Percentiles rank a stretch among this genome's conserved stretches.
Evolutionary conservation across 2,329 filamentous ascomycete species (phyloP).

Genomic region (Dactylonectria estremocensis): DNA sequence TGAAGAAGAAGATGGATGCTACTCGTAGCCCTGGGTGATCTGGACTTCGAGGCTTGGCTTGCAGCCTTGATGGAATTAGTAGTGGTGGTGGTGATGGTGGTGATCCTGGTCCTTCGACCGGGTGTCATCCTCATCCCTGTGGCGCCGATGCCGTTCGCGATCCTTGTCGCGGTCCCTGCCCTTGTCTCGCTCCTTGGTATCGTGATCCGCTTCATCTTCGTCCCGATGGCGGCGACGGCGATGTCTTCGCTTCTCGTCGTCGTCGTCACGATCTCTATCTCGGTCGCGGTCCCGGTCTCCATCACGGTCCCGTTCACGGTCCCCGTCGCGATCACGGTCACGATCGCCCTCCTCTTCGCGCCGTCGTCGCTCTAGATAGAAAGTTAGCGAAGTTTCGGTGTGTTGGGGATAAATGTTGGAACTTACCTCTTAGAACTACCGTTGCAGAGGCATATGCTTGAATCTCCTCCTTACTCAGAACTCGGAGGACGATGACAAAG

Average conservation of each 20-base stretch:
- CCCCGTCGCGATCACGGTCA: slow-evolving; percentile 38
- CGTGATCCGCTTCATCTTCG: slow-evolving; percentile 46
- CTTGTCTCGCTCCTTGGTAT: slow-evolving; percentile 46
- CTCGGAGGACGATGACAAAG: slow-evolving; percentile 92
- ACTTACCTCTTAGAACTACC: slow-evolving; percentile 82
- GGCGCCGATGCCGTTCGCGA: slow-evolving; percentile 52
- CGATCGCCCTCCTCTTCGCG: slow-evolving; percentile 49
- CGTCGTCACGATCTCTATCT: slow-evolving; percentile 41
- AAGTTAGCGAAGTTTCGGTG: slow-evolving; percentile 30
- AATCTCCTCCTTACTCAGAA: slow-evolving; percentile 90
- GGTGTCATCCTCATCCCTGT: slow-evolving; percentile 49
- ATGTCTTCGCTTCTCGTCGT: slow-evolving; percentile 34
- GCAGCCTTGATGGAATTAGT: slow-evolving; percentile 52
- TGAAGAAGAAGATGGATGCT: not conserved
- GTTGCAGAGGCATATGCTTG: slow-evolving; percentile 88
- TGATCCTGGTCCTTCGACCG: slow-evolving; percentile 51
- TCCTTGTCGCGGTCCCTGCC: slow-evolving; percentile 51
- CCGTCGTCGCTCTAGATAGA: slow-evolving; percentile 50
- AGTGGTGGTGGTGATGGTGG: slow-evolving; percentile 52
- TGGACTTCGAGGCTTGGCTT: slow-evolving; percentile 44
- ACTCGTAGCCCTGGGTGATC: not conserved
- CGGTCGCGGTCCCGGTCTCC: slow-evolving; percentile 49
- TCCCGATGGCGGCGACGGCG: slow-evolving; percentile 46
- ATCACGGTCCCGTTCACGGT: slow-evolving; percentile 47
- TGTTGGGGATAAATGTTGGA: slow-evolving; percentile 9